Percentiles rank a stretch among this genome's conserved stretches.
Conservation (phyloP, 345 rosid genomes). For the Eutrema heterophyllum region DNA sequence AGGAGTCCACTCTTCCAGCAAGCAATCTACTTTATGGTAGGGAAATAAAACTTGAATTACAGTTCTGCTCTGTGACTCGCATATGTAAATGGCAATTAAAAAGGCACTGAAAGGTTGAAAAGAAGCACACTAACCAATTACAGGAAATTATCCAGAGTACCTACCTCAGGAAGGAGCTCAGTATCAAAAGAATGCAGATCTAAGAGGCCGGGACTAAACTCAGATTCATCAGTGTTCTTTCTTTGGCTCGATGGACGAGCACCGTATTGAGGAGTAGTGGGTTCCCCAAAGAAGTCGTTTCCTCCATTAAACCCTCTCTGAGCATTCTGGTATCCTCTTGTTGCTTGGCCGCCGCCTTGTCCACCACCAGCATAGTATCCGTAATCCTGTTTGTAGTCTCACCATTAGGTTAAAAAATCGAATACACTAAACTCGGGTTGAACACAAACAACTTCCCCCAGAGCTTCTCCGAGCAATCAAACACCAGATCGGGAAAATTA, state of each 20-base stretch:
- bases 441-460: not conserved
- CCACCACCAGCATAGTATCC: conserved; percentile 62
- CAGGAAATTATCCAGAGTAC: not conserved
- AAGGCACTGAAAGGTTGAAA: not conserved
- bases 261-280: conserved; percentile 70
- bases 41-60: not conserved
- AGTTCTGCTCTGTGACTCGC: not conserved
- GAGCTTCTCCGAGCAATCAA: not conserved
- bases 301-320: conserved; percentile 69
- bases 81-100: not conserved
- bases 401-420: not conserved
- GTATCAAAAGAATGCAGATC: conserved; percentile 98
- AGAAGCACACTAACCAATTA: not conserved
- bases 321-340: conserved; percentile 51
- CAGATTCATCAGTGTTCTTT: conserved; percentile 73
- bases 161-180: conserved; percentile 94
- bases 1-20: conserved; percentile 15
- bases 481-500: conserved; percentile 7
- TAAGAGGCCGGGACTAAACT: conserved; percentile 92
- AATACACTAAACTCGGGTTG: not conserved
- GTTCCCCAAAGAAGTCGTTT: conserved; percentile 64
- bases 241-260: conserved; percentile 53
- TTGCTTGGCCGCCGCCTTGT: conserved; percentile 51
- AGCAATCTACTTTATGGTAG: conserved; percentile 3
- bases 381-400: conserved; percentile 52